phyloP scores from a whole-genome alignment of 2,329 filamentous ascomycete genomes.

The Ophiostoma ulmi region DNA sequence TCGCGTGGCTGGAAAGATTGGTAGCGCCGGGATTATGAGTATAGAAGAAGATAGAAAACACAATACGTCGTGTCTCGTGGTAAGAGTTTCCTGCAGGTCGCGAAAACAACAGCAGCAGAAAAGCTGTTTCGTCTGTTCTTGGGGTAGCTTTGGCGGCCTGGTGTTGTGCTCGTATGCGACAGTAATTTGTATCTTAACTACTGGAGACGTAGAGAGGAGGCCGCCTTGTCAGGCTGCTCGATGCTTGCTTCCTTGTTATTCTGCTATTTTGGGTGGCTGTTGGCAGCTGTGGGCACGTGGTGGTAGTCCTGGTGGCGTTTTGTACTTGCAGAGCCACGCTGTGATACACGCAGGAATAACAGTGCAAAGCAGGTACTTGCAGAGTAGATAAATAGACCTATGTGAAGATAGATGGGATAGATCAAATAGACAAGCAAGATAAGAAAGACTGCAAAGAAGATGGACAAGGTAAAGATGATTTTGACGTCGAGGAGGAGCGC shows the following conservation, averaged over 20 bases:
- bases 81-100: neutral
- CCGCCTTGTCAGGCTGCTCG: slow-evolving; percentile 3
- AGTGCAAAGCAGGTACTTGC: neutral
- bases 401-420: too few species aligned
- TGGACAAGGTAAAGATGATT: neutral
- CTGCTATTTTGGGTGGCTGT: neutral
- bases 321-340: neutral
- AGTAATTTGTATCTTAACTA: neutral
- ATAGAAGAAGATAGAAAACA: neutral
- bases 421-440: neutral
- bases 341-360: neutral
- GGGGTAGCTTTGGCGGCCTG: neutral
- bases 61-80: slow-evolving; percentile 3
- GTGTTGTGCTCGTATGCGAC: neutral
- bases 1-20: slow-evolving; percentile 9
- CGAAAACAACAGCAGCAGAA: neutral
- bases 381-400: neutral
- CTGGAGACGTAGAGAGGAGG: slow-evolving; percentile 1
- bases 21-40: neutral
- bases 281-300: slow-evolving; percentile 5
- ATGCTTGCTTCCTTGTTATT: neutral
- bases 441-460: neutral
- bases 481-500: neutral
- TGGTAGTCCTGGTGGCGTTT: too few species aligned
- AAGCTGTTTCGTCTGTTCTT: neutral